Evolutionary conservation across 352 stramenopile genomes (phyloP).

Genomic region (Pelagophyceae sp.): DNA sequence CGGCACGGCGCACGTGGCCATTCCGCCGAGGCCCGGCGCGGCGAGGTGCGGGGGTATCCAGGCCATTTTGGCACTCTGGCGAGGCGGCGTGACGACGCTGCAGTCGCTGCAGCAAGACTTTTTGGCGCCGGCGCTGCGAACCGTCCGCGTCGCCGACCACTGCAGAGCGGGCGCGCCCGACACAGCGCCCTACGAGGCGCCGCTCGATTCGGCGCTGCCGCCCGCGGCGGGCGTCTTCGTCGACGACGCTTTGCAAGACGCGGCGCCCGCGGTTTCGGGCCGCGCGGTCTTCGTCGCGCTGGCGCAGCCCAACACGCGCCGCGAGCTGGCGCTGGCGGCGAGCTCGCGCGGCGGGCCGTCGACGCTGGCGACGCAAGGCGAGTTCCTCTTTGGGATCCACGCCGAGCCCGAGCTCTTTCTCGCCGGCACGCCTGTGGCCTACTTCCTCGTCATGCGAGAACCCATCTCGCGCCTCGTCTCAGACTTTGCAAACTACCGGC

Average conservation of each 20-base stretch:
- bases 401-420: neutral
- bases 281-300: neutral
- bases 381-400: slow-evolving; percentile 6
- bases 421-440: neutral
- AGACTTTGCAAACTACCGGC: neutral
- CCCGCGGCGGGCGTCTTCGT: too few relatives aligned
- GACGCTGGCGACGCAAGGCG: neutral
- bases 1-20: neutral
- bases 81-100: slow-evolving; percentile 7
- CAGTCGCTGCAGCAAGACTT: neutral
- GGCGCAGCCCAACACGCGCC: neutral
- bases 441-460: neutral
- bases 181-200: neutral
- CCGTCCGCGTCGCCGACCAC: neutral
- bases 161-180: too few relatives aligned
- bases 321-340: slow-evolving; percentile 10
- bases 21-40: neutral
- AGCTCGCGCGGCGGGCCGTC: neutral
- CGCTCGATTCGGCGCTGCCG: too few relatives aligned
- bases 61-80: slow-evolving; percentile 1
- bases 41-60: neutral
- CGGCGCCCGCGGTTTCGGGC: too few relatives aligned
- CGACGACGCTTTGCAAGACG: too few relatives aligned
- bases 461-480: neutral
- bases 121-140: neutral